Base-by-base conservation (phyloP, 2,329 filamentous ascomycete species). In the Biscogniauxia marginata region DNA sequence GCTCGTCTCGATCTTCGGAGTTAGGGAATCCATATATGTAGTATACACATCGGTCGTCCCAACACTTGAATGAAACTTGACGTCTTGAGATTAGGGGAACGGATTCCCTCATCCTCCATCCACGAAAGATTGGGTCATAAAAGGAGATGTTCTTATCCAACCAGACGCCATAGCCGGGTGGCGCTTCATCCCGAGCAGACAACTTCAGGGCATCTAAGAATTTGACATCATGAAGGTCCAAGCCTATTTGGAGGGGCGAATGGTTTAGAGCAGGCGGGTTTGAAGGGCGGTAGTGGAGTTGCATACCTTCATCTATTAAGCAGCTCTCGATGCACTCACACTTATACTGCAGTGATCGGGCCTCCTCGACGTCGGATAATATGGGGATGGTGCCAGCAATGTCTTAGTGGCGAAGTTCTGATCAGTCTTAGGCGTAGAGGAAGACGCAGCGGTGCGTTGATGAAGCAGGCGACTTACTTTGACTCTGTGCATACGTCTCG, bases 21-120 rank as follows among this genome's bases (percentile, higher is more conserved):
- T 75, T 78, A 34, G 73, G 65, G 64, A 84, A 84, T 24, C 83
- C 83, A 61, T 85, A 85, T 39, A 85, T 78, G 67, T 84, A 85
- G 67, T 82, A 78, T 56, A 82, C 70, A 63, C 83, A 85, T 54
- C 74, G 74, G 52, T 84, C 78, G 59, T 84, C 74, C 70, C 74
- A 78, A 68, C 83, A 85, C 67, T 82, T 84, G 68, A 79, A 79
- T 9, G 79, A 79, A 50, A 71, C 70, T 44, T 73, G 70, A 34
- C 65, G 67, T 50, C 73, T 71, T 45, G 69, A 68, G 45, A 68
- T 69, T n/a, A 71, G 60, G n/a, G 71, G 70, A 49, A 74, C 60
- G 43, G 71, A 71, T 43, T 73, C 71, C 53, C 73, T 72, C 54
- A 73, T 64, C 56, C 71, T 71, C 71, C 73, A 74, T 47, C 70